Evolutionary conservation across 2,329 filamentous ascomycete genomes (phyloP), one percentile per base, ranked within the genome.

Genomic region (Bipolaris sorokiniana): DNA sequence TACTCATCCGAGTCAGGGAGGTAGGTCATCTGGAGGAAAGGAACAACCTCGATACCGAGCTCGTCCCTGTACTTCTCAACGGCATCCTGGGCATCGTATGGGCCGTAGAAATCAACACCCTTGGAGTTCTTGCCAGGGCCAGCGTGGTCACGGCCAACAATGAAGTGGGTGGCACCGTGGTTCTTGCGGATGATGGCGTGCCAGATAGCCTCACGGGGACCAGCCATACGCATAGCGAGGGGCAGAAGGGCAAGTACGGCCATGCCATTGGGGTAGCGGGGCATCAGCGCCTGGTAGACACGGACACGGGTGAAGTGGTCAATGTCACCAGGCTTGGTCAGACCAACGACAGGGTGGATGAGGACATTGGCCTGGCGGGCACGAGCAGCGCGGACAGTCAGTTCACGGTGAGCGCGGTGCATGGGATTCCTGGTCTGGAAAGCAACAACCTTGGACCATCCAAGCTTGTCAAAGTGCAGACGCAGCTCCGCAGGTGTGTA

Each of bases 161-260:
- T 99, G 84, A 99, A 99, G 85, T 99, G 95, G 15, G 95, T 98
- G 46, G 94, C 92, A 72, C 95, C 95, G 82, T 97, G 93, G 82
- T 99, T 99, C 89, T 98, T 99, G 77, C 95, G 92, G 84, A 99
- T 99, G 74, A 99, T 97, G 75, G 95, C 95, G 84, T 99, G 95
- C 95, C 95, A 99, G 82, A 99, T 92, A 68, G 95, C 95, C 84
- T 99, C 95, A 68, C 95, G 91, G 63, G 95, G 95, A 71, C 95
- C 95, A 75, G 92, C 95, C 95, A 99, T 99, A 77, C 95, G 90
- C 95, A 99, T 99, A 72, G 95, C 95, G 64, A 99, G 86, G 57
- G 93, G 93, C 52, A 99, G 86, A 40, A 99, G 91, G 79, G 92
- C 94, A 65, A 99, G 87, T 37, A 96, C 92, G 58, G 95, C 95